A percentile compares a stretch with the other conserved stretches of the same genome.
Evolutionary conservation across 2,329 filamentous ascomycete genomes (phyloP).

Genomic region (Arthrobotrys conoides): DNA sequence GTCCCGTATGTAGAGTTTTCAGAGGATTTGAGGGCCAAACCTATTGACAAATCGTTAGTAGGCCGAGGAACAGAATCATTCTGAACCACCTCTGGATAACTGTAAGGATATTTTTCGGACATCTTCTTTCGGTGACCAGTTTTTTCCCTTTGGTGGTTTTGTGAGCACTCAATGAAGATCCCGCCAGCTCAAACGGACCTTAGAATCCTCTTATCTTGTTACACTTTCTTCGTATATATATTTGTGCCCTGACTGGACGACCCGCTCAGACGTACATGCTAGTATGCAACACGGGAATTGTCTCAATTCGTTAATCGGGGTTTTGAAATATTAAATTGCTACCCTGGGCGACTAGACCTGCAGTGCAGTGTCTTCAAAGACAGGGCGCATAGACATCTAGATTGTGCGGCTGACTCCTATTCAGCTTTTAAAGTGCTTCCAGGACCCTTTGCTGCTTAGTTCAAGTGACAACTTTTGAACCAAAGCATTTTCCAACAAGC

Average conservation of each 20-base stretch:
- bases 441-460: neutral
- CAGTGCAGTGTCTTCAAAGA: no score
- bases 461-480: neutral
- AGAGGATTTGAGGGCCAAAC: neutral
- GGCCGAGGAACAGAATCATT: neutral
- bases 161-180: neutral
- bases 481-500: neutral
- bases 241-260: neutral
- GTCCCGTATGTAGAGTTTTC: neutral
- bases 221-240: neutral
- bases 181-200: neutral
- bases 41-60: neutral
- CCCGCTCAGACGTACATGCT: neutral
- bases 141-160: neutral
- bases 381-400: neutral
- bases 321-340: no score
- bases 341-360: no score
- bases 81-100: conserved; percentile 14
- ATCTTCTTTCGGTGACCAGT: neutral
- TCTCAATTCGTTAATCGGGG: no score
- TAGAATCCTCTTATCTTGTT: neutral
- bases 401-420: neutral
- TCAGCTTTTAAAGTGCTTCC: neutral
- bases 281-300: neutral
- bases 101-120: conserved; percentile 7